Base-by-base conservation (phyloP, 1,284 basidiomycete genomes). In the Microbotryum silenes-acaulis region DNA sequence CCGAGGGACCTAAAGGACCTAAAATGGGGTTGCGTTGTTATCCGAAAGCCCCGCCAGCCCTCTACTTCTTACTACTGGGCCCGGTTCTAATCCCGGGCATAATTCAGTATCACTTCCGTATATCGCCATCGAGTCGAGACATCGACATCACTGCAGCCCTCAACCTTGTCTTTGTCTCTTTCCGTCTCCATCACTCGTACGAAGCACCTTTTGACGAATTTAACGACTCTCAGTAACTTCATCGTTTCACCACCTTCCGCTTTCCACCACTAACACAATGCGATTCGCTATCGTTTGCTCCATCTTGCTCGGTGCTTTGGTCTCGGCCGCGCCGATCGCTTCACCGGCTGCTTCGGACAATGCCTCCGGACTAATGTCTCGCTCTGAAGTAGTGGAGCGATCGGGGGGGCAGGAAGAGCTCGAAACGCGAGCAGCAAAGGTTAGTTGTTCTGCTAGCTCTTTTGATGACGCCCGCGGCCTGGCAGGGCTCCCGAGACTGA, bases 371-470 rank as follows among this genome's bases (percentile, higher is more conserved):
- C 25, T n/a, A n/a, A 5, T 23, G 25, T 33, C 23, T 18, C 14
- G 27, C 27, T 33, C 25, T 18, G 27, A 53, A 53, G 51, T 16
- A 31, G 27, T 31, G n/a, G 48, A 27, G 48, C 51, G 33, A 53
- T 25, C 27, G 51, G 20, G 29, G 6, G 25, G 33, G 20, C 10
- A 53, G 33, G 12, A 53, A 53, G n/a, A 53, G 16, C 37, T 16
- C 16, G 12, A 52, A 52, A 53, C 60, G 57, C 49, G 51, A 9
- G 25, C 27, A 6, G 46, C 54, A 16, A 60, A 42, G 12, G 37
- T 42, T 21, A 53, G 51, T 18, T 20, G 33, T 31, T 23, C 33
- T 21, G 12, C 10, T 21, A 2, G 51, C 33, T 53, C n/a, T 54
- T 18, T 52, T 27, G 46, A 46, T 33, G 55, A 54, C 46, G 52